Evolutionary conservation across 2,329 filamentous ascomycete genomes (phyloP).

Genomic region (Pseudocercospora fuligena): DNA sequence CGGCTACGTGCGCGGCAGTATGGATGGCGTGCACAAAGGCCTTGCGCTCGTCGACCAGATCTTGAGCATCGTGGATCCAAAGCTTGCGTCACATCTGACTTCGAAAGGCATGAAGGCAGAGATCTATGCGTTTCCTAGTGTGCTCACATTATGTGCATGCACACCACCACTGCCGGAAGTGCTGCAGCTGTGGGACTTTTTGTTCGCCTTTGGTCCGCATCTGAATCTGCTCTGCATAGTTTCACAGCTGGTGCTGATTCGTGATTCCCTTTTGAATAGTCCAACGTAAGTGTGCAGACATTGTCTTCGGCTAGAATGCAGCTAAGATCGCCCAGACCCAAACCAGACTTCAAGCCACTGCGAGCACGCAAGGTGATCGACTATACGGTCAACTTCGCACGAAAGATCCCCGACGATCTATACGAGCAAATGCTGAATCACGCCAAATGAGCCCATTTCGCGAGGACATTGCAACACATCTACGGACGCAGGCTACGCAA

Average conservation of each 20-base stretch:
- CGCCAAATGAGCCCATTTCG: constrained; percentile 64
- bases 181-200: constrained; percentile 90
- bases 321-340: constrained; percentile 67
- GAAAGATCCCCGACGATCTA: constrained; percentile 86
- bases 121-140: constrained; percentile 94
- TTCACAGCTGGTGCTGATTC: constrained; percentile 86
- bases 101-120: constrained; percentile 88
- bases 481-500: background rate
- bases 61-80: constrained; percentile 86
- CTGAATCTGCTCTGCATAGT: constrained; percentile 96
- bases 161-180: constrained; percentile 95
- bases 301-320: background rate
- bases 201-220: constrained; percentile 94
- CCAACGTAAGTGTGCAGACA: constrained; percentile 68
- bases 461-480: background rate
- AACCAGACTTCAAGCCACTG: constrained; percentile 56
- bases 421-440: constrained; percentile 90
- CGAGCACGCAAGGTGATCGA: constrained; percentile 41
- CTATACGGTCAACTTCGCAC: constrained; percentile 82
- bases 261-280: constrained; percentile 80
- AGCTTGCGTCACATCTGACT: constrained; percentile 81
- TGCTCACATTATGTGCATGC: constrained; percentile 92
- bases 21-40: constrained; percentile 95
- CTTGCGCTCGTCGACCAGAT: constrained; percentile 91
- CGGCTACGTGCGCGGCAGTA: constrained; percentile 90